Conservation (phyloP, 345 rosid genomes). For the Toxicodendron radicans region DNA sequence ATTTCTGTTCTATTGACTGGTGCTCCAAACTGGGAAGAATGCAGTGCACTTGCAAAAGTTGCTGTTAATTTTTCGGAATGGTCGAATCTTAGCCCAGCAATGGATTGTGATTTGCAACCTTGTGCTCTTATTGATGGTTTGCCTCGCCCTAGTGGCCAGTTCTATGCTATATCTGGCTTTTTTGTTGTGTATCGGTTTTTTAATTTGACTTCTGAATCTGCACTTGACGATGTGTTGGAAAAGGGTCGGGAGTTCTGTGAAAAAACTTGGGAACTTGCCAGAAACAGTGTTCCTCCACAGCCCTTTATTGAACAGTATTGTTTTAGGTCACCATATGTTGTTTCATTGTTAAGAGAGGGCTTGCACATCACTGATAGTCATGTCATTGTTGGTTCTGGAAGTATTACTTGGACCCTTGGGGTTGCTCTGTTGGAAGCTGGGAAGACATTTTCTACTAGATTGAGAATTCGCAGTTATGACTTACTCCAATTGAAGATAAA, state of each 20-base stretch:
- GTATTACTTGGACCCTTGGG: slow-evolving; percentile 98
- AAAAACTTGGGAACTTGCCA: slow-evolving; percentile 78
- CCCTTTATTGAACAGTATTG: slow-evolving; percentile 99
- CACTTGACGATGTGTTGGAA: slow-evolving; percentile 90
- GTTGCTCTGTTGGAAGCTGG: slow-evolving; percentile 92
- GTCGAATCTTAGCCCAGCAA: slow-evolving; percentile 59
- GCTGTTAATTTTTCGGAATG: slow-evolving; percentile 91
- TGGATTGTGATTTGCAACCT: slow-evolving; percentile 90
- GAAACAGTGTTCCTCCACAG: slow-evolving; percentile 82
- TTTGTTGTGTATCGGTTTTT: slow-evolving; percentile 89
- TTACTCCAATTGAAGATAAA: slow-evolving; percentile 63
- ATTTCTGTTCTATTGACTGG: slow-evolving; percentile 67
- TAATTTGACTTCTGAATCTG: slow-evolving; percentile 75
- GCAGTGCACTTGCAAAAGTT: slow-evolving; percentile 73
- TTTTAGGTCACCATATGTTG: slow-evolving; percentile 94
- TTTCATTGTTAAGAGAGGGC: slow-evolving; percentile 81
- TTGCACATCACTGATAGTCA: slow-evolving; percentile 80
- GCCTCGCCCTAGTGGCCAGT: slow-evolving; percentile 87
- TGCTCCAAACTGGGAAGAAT: slow-evolving; percentile 84
- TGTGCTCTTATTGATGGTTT: slow-evolving; percentile 76
- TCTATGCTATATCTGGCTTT: slow-evolving; percentile 92
- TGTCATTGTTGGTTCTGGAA: slow-evolving; percentile 82
- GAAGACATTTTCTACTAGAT: slow-evolving; percentile 61
- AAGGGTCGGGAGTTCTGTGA: slow-evolving; percentile 87
- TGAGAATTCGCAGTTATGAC: slow-evolving; percentile 59